Conservation (phyloP, 345 rosid species). For the Noccaea bulbosa region DNA sequence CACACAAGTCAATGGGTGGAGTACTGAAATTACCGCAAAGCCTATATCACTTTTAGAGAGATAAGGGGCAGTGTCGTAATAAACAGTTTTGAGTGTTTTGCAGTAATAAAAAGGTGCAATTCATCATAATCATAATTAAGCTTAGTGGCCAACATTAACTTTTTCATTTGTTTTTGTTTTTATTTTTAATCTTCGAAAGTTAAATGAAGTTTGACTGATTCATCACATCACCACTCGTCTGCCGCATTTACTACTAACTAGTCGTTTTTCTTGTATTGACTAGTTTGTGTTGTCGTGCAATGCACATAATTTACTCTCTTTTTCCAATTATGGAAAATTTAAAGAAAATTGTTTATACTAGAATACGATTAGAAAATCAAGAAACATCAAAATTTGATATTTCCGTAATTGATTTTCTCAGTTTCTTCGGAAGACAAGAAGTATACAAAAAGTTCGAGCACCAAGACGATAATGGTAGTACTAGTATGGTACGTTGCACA, state of each 20-base stretch:
- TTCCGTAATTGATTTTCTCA: too few species aligned
- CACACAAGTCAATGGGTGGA: slow-evolving; percentile 37
- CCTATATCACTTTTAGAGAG: neutral
- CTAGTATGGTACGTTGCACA: too few species aligned
- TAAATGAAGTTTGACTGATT: slow-evolving; percentile 59
- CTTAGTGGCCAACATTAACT: slow-evolving; percentile 64
- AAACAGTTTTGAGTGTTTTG: slow-evolving; percentile 14
- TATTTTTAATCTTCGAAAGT: slow-evolving; percentile 48
- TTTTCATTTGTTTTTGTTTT: slow-evolving; percentile 17
- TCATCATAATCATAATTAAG: slow-evolving; percentile 45
- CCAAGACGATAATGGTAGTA: too few species aligned
- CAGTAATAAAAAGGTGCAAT: slow-evolving; percentile 32
- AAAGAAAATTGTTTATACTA: too few species aligned
- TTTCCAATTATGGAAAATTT: too few species aligned
- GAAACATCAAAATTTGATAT: too few species aligned
- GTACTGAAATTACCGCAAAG: neutral
- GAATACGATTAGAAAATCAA: too few species aligned
- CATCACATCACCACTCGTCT: slow-evolving; percentile 30
- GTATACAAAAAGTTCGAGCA: too few species aligned
- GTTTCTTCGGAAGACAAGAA: too few species aligned
- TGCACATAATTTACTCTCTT: neutral
- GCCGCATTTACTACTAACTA: slow-evolving; percentile 23
- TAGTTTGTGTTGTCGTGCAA: neutral
- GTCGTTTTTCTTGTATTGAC: neutral
- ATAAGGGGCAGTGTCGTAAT: slow-evolving; percentile 23